These are phyloP conservation scores for Bonia amplexicaulis DNA, from an alignment of 176 grass and related monocot species.

Conservation along the genomic window DNA sequence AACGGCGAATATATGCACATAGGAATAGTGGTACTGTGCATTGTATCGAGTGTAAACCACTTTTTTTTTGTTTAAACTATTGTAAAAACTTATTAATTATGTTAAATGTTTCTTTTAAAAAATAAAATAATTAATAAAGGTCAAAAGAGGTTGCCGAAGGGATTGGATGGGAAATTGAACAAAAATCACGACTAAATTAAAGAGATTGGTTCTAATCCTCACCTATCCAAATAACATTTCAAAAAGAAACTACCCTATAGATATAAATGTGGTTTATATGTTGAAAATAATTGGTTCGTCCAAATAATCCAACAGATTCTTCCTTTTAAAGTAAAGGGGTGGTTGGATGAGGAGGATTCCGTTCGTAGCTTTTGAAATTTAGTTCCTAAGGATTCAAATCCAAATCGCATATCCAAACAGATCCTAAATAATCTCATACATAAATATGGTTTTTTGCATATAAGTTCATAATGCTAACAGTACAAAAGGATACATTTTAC, in stretches of 20 bases:
- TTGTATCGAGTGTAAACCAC: neutral
- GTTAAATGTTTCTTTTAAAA: too few relatives aligned
- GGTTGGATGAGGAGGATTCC: neutral
- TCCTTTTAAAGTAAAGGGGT: neutral
- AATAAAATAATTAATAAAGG: too few relatives aligned
- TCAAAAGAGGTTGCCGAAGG: too few relatives aligned
- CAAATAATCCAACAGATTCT: neutral
- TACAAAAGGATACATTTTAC: neutral
- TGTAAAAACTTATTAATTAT: neutral
- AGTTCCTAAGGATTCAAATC: neutral
- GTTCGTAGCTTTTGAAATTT: neutral
- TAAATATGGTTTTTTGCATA: too few relatives aligned
- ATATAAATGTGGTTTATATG: neutral
- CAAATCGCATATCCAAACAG: too few relatives aligned
- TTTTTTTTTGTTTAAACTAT: neutral
- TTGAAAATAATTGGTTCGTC: neutral
- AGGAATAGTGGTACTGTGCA: neutral
- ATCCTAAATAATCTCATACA: too few relatives aligned
- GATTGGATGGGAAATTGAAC: too few relatives aligned
- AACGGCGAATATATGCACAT: slow-evolving; percentile 10
- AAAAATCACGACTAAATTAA: too few relatives aligned
- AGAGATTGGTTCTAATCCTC: too few relatives aligned
- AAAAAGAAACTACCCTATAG: neutral
- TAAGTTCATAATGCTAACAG: neutral
- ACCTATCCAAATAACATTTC: too few relatives aligned